phyloP scores from a whole-genome alignment of 2,329 filamentous ascomycete genomes.

The Xylariales sp. region DNA sequence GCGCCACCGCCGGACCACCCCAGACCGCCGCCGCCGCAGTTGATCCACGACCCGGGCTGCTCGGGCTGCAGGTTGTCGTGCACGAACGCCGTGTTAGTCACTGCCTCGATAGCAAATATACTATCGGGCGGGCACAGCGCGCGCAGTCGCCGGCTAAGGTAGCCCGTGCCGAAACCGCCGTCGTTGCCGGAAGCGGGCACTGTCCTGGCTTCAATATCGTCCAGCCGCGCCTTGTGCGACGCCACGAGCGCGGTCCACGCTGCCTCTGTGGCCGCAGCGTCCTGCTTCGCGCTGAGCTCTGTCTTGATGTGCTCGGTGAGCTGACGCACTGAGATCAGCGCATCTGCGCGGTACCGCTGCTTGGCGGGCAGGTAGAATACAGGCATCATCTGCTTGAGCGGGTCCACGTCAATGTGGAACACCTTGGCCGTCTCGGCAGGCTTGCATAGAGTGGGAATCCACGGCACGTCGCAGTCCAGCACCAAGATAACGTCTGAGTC shows the following conservation, averaged over 20 bases:
- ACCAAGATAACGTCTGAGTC: slow-evolving; percentile 82
- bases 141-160: slow-evolving; percentile 32
- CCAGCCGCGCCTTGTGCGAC: slow-evolving; percentile 54
- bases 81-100: slow-evolving; percentile 63
- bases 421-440: slow-evolving; percentile 49
- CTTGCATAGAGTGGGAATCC: slow-evolving; percentile 75
- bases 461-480: slow-evolving; percentile 86
- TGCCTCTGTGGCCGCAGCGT: slow-evolving; percentile 26
- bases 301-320: slow-evolving; percentile 49
- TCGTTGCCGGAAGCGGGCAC: slow-evolving; percentile 57
- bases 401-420: slow-evolving; percentile 63
- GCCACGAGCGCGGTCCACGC: slow-evolving; percentile 53
- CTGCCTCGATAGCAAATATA: slow-evolving; percentile 71
- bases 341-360: slow-evolving; percentile 63
- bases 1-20: slow-evolving; percentile 50
- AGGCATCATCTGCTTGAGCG: slow-evolving; percentile 68
- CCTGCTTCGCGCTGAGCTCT: slow-evolving; percentile 34
- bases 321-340: slow-evolving; percentile 62
- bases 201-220: slow-evolving; percentile 52
- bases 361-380: slow-evolving; percentile 67
- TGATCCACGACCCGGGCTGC: slow-evolving; percentile 46
- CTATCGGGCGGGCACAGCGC: slow-evolving; percentile 43
- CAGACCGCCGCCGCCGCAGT: slow-evolving; percentile 48
- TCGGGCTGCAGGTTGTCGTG: slow-evolving; percentile 64
- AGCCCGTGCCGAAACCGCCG: slow-evolving; percentile 55